Base-by-base conservation (phyloP, 2,329 filamentous ascomycete genomes). In the Aphanocladium album region DNA sequence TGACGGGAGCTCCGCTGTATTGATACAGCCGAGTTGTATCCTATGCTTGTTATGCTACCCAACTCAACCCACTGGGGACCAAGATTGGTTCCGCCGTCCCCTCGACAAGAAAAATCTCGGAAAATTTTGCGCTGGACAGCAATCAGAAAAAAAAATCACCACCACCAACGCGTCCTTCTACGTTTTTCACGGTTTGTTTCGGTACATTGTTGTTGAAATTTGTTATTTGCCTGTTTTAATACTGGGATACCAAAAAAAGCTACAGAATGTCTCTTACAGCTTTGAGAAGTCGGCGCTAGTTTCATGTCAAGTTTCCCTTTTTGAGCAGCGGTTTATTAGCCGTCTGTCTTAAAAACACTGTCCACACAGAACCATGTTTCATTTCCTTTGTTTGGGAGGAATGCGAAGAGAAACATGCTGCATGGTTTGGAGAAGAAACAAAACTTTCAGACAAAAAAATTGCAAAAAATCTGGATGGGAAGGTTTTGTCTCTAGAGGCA, bases 381-480 rank as follows among this genome's bases (percentile, higher is more conserved):
- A 62, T 63, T 61, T 62, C 51, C 45, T 54, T 61, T 66, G 63
- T 64, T 60, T 63, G 52, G 63, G 64, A 62, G 60, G 52, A 41
- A 59, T 53, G 14, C 16, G 14, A 59, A 46, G 54, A 30, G 41
- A 57, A 57, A 67, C 63, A 67, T 66, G 35, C 59, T 57, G 54
- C 50, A 55, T 53, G 46, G 35, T 39, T 39, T n/a, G 27, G 21
- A n/a, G n/a, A n/a, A n/a, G n/a, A n/a, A 35, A 47, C 25, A 33
- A 14, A n/a, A 50, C 51, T n/a, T 53, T 53, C 8, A 35, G 8
- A 57, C 3, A 52, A 39, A 55, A 60, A 60, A 60, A 55, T 55
- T 57, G 39, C 35, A 60, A 61, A 56, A 50, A 54, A 8, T 2
- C 27, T 53, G 46, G 53, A 52, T 14, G 25, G 30, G 17, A n/a